These are phyloP conservation scores for Diplodia corticola DNA, from an alignment of 2,329 filamentous ascomycete genomes.

Conservation along the genomic window DNA sequence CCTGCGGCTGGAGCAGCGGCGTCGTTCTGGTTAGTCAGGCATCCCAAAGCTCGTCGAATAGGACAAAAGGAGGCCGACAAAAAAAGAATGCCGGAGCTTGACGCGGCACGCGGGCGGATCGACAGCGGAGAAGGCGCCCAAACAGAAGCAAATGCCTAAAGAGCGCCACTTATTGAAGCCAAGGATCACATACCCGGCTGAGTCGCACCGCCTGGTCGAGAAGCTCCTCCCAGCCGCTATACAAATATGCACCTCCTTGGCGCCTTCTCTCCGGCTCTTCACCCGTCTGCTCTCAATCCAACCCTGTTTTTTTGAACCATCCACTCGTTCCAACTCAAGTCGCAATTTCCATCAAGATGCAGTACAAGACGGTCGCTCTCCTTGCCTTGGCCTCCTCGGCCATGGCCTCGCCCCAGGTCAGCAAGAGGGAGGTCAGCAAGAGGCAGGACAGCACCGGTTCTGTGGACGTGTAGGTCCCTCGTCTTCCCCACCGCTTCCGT, in stretches of 20 bases:
- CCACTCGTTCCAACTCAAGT: not conserved
- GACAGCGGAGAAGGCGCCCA: conserved; percentile 6
- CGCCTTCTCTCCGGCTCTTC: not conserved
- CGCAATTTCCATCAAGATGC: conserved; percentile 30
- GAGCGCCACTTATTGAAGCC: not conserved
- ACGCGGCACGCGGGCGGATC: conserved; percentile 14
- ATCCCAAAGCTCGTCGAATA: not conserved
- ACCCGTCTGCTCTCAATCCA: conserved; percentile 10
- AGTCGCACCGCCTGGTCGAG: not conserved
- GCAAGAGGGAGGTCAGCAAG: too few relatives aligned
- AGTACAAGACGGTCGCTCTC: conserved; percentile 32
- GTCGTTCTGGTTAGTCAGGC: not conserved
- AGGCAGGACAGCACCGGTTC: conserved; percentile 9
- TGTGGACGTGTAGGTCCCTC: not conserved
- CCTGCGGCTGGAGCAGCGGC: not conserved
- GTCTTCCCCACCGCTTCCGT: not conserved
- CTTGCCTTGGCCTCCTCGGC: conserved; percentile 34
- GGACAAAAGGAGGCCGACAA: not conserved
- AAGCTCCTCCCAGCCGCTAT: conserved; percentile 3
- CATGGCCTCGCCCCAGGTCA: conserved; percentile 3
- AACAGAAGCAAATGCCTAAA: conserved; percentile 5
- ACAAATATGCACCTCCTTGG: not conserved
- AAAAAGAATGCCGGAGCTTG: conserved; percentile 1
- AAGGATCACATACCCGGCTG: not conserved
- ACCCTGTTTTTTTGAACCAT: not conserved